Evolutionary conservation across 257 asterid species (phyloP).

Genomic region (Fraxinus americana): DNA sequence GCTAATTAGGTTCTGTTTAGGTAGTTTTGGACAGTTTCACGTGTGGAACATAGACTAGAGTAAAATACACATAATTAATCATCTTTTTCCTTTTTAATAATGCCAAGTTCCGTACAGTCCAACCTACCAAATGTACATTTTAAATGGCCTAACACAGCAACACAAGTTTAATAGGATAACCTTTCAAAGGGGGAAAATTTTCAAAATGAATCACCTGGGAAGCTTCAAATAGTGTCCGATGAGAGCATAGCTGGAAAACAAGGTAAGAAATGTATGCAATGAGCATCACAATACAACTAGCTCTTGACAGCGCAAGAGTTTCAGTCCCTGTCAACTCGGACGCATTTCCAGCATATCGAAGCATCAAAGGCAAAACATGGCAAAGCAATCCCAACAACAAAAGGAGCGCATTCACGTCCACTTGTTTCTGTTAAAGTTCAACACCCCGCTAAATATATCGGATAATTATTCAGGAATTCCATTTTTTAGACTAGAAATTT

Average conservation of each 20-base stretch:
- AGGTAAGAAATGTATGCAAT: constrained; percentile 74
- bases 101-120: too few relatives aligned
- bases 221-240: constrained; percentile 63
- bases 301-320: constrained; percentile 62
- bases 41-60: too few relatives aligned
- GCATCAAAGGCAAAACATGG: constrained; percentile 66
- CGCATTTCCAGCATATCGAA: constrained; percentile 38
- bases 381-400: constrained; percentile 75
- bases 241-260: constrained; percentile 80
- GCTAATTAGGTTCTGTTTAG: too few relatives aligned
- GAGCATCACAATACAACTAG: constrained; percentile 75
- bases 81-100: too few relatives aligned
- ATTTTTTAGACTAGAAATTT: neutral
- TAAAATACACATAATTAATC: too few relatives aligned
- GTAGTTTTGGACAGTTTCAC: too few relatives aligned
- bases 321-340: constrained; percentile 31
- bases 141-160: neutral
- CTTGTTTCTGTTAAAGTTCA: constrained; percentile 62
- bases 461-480: neutral
- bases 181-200: too few relatives aligned
- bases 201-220: constrained; percentile 34
- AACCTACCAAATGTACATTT: neutral
- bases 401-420: constrained; percentile 74
- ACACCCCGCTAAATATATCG: neutral
- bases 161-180: neutral